These are phyloP conservation scores for Luvunga scandens DNA, from an alignment of 345 rosid species.

Conservation along the genomic window DNA sequence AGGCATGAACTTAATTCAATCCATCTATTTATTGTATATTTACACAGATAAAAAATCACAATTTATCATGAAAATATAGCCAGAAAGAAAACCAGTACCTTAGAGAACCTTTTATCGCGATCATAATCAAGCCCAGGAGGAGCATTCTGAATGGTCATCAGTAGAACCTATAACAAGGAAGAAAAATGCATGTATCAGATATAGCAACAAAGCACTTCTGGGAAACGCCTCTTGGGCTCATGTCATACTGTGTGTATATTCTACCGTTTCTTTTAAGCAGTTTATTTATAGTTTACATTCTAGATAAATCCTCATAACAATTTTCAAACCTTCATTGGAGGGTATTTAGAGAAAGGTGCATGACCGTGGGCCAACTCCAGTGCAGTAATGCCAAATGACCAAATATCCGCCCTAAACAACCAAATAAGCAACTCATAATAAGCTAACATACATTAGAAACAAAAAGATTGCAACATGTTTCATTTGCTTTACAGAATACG, in stretches of 20 bases:
- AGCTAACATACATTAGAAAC: slow-evolving; percentile 1
- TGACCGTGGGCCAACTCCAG: slow-evolving; percentile 99
- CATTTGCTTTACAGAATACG: background rate
- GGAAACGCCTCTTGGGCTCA: background rate
- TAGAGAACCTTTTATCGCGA: slow-evolving; percentile 95
- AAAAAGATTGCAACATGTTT: background rate
- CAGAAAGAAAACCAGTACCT: slow-evolving; percentile 88
- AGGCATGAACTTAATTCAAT: background rate
- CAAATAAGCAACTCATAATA: slow-evolving; percentile 26
- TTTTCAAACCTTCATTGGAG: slow-evolving; percentile 91
- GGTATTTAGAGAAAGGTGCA: slow-evolving; percentile 97
- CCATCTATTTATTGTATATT: slow-evolving; percentile 5
- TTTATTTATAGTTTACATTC: background rate
- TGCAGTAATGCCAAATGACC: slow-evolving; percentile 99
- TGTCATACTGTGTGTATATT: background rate
- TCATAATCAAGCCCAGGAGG: slow-evolving; percentile 99
- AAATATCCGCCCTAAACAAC: slow-evolving; percentile 88
- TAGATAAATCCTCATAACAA: background rate
- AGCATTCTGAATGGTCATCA: slow-evolving; percentile 98
- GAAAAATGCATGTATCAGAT: background rate
- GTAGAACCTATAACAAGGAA: slow-evolving; percentile 58
- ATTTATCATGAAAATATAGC: slow-evolving; percentile 23
- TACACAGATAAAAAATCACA: background rate
- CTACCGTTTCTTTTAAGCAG: background rate
- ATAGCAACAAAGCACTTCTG: background rate